Percentiles rank a stretch among this genome's conserved stretches.
Evolutionary conservation across 148 eudicot species (phyloP).

Genomic region (Tetragonia tetragonoides): DNA sequence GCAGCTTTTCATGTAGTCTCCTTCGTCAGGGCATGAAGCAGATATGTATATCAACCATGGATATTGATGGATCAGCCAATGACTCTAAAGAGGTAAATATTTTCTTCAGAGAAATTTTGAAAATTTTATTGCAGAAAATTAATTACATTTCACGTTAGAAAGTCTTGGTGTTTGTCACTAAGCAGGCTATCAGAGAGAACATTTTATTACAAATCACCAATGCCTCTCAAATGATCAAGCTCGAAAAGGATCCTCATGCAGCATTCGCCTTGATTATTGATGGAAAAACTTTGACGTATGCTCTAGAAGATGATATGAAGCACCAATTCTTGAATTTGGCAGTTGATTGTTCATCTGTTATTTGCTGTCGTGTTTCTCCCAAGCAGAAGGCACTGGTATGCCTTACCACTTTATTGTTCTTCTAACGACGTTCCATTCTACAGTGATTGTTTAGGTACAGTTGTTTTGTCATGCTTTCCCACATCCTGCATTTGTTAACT

Average conservation of each 20-base stretch:
- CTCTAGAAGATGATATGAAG: slow-evolving; percentile 83
- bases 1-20: slow-evolving; percentile 89
- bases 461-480: background rate
- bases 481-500: background rate
- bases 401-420: background rate
- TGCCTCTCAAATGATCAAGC: slow-evolving; percentile 76
- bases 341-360: slow-evolving; percentile 87
- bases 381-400: slow-evolving; percentile 91
- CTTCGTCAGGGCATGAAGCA: slow-evolving; percentile 97
- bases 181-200: slow-evolving; percentile 65
- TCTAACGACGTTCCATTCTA: background rate
- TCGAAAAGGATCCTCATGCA: slow-evolving; percentile 83
- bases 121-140: slow-evolving; percentile 14
- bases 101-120: slow-evolving; percentile 15
- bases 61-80: slow-evolving; percentile 33
- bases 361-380: slow-evolving; percentile 97
- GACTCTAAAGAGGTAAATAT: slow-evolving; percentile 65
- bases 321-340: slow-evolving; percentile 68
- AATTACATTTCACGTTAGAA: slow-evolving; percentile 27
- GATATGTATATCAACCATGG: slow-evolving; percentile 57
- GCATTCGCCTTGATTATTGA: slow-evolving; percentile 95
- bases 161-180: slow-evolving; percentile 23
- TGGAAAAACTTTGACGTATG: slow-evolving; percentile 73
- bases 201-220: slow-evolving; percentile 69
- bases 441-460: background rate